Percentiles rank a stretch among this genome's conserved stretches.
These are phyloP conservation scores for Musa troglodytarum DNA, from an alignment of 176 grass and related monocot species.

Conservation along the genomic window DNA sequence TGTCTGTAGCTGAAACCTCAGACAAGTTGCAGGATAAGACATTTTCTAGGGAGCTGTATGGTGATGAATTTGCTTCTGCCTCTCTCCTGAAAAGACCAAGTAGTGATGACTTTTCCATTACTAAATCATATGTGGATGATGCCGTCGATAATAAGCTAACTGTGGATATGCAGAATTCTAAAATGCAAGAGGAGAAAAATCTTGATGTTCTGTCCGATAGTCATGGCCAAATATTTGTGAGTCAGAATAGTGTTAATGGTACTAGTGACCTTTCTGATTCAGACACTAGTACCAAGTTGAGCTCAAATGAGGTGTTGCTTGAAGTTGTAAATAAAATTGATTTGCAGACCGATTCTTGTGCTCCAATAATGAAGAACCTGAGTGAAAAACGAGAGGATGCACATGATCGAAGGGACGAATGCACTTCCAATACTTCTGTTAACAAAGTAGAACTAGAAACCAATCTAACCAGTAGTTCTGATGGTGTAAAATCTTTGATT, in stretches of 20 bases:
- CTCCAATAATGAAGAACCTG: neutral
- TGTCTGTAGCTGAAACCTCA: neutral
- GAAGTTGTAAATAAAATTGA: neutral
- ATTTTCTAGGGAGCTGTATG: neutral
- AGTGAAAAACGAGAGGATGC: conserved; percentile 4
- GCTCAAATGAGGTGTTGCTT: neutral
- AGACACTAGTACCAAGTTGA: neutral
- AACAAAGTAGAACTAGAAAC: neutral
- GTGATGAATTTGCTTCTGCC: neutral
- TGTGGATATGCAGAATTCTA: neutral
- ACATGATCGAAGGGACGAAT: neutral
- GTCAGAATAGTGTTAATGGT: neutral
- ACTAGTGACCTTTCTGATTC: neutral
- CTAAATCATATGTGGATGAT: neutral
- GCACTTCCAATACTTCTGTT: neutral
- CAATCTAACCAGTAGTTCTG: neutral
- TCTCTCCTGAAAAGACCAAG: neutral
- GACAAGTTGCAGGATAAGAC: neutral
- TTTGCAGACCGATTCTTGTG: neutral
- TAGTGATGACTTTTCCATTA: neutral
- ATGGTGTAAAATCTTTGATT: neutral
- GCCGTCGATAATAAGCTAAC: neutral
- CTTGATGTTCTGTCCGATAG: neutral
- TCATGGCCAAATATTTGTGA: neutral
- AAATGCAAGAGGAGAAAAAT: neutral